Conservation (phyloP, 2,329 filamentous ascomycete species). For the Sporothrix phasma region DNA sequence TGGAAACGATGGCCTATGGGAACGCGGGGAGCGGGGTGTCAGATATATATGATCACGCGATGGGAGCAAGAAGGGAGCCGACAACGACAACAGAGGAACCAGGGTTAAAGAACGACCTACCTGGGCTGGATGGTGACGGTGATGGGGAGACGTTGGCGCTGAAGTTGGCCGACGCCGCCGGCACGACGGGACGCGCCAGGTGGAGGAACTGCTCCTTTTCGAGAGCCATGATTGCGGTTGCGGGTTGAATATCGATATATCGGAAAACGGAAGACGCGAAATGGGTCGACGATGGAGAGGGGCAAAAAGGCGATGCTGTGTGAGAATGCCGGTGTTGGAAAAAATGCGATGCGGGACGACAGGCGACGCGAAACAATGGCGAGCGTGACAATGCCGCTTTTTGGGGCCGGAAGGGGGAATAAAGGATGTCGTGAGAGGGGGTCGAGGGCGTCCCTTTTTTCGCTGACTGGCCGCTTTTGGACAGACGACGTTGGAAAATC, state of each 20-base stretch:
- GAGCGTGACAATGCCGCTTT: neutral
- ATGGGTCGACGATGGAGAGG: neutral
- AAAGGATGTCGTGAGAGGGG: constrained; percentile 11
- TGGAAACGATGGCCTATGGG: constrained; percentile 54
- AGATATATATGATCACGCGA: neutral
- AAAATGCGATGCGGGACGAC: neutral
- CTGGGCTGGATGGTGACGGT: constrained; percentile 90
- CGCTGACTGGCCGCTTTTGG: constrained; percentile 12
- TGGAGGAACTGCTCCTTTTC: constrained; percentile 82
- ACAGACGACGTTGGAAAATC: constrained; percentile 15
- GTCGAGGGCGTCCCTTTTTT: constrained; percentile 10
- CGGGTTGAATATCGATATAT: neutral
- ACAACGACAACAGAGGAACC: neutral
- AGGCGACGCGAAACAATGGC: neutral
- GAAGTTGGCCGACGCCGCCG: constrained; percentile 64
- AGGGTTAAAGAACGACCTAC: constrained; percentile 44
- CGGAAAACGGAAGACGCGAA: neutral
- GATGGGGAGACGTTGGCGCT: constrained; percentile 84
- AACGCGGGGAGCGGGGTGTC: neutral
- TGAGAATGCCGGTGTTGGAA: neutral
- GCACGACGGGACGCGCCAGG: constrained; percentile 83
- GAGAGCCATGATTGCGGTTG: constrained; percentile 55
- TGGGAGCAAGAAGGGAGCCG: neutral
- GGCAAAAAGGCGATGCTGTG: neutral
- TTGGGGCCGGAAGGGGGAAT: constrained; percentile 15